Percentiles rank a stretch among this genome's conserved stretches.
Conservation (phyloP, 2,329 filamentous ascomycete genomes). For the Colletotrichum noveboracense region DNA sequence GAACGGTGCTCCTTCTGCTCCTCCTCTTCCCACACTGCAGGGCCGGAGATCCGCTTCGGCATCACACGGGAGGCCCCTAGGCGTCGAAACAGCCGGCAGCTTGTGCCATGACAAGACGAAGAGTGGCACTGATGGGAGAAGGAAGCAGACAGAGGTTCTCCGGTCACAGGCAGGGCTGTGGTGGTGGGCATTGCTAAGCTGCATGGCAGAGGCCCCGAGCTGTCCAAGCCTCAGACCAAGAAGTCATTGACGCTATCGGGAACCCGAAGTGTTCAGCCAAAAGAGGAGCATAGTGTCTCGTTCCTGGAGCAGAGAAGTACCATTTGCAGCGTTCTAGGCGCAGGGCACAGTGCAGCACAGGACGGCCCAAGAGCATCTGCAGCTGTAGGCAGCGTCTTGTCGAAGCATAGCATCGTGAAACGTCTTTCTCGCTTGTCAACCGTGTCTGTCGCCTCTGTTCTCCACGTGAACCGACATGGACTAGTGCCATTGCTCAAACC, state of each 20-base stretch:
- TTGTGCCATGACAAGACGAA: slow-evolving; percentile 9
- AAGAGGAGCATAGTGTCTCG: not conserved
- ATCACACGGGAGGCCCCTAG: not conserved
- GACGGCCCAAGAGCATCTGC: slow-evolving; percentile 15
- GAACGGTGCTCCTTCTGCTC: not conserved
- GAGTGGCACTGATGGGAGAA: not conserved
- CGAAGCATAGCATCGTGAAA: slow-evolving; percentile 20
- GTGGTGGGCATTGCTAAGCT: slow-evolving; percentile 16
- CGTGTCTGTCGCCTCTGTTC: not conserved
- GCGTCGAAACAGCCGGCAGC: slow-evolving; percentile 8
- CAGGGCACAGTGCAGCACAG: not conserved
- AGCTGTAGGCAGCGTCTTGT: not conserved
- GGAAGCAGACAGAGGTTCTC: not conserved
- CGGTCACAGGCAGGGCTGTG: slow-evolving; percentile 5
- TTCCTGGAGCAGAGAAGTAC: not conserved
- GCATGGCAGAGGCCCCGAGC: slow-evolving; percentile 17
- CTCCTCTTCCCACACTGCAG: not conserved
- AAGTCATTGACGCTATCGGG: slow-evolving; percentile 12
- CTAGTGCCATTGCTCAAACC: slow-evolving; percentile 14
- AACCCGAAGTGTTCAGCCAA: not conserved
- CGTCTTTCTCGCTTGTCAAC: slow-evolving; percentile 9
- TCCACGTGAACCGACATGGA: slow-evolving; percentile 14
- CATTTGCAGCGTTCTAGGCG: not conserved
- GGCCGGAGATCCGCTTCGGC: slow-evolving; percentile 19
- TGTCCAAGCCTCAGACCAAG: slow-evolving; percentile 20